These are phyloP conservation scores for Protomyces lactucae-debilis DNA, from an alignment of 1,139 yeast species.

Conservation along the genomic window DNA sequence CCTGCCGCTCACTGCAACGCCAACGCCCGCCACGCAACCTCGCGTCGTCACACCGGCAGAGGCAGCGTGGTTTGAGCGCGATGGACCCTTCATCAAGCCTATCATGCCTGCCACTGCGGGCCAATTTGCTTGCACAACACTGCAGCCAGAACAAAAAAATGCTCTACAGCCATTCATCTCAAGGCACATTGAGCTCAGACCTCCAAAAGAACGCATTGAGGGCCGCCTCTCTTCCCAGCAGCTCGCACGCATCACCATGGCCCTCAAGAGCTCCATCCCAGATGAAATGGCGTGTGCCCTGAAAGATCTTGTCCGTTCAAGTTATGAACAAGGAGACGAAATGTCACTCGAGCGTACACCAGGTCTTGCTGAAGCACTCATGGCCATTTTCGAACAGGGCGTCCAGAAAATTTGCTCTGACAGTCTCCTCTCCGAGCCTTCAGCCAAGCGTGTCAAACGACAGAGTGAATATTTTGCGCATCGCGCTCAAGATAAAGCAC, in stretches of 20 bases:
- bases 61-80: background rate
- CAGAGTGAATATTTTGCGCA: background rate
- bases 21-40: constrained; percentile 1
- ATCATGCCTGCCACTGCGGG: constrained; percentile 19
- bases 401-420: background rate
- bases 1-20: constrained; percentile 6
- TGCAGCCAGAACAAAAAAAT: constrained; percentile 2
- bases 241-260: constrained; percentile 54
- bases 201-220: background rate
- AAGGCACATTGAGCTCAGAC: constrained; percentile 4
- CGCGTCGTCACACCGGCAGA: background rate
- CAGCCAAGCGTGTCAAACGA: background rate
- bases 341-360: constrained; percentile 50
- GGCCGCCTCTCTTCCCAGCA: constrained; percentile 1
- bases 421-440: background rate
- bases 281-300: constrained; percentile 66
- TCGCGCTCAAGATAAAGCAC: constrained; percentile 40
- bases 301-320: constrained; percentile 53
- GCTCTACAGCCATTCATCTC: constrained; percentile 5
- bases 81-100: background rate
- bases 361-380: constrained; percentile 50
- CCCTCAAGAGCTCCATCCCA: constrained; percentile 56
- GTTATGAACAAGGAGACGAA: constrained; percentile 49
- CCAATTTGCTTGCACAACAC: constrained; percentile 5
- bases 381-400: constrained; percentile 39